These are phyloP conservation scores for Linnemannia hyalina DNA, from an alignment of 192 early-diverging fungal genomes.

Conservation along the genomic window DNA sequence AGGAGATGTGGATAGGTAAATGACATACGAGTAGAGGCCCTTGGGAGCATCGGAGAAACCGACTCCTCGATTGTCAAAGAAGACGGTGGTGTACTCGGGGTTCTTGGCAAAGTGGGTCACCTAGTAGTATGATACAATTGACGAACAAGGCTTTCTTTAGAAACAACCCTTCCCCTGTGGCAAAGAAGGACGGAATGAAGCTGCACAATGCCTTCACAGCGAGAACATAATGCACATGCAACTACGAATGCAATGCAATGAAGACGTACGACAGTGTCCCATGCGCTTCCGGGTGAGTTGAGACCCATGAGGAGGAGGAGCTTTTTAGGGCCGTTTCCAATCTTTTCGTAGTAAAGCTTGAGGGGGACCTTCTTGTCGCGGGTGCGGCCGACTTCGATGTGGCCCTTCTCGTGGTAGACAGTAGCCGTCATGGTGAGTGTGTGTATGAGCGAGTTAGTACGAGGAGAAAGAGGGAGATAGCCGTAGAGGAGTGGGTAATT, in stretches of 20 bases:
- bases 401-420: slow-evolving; percentile 47
- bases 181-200: not conserved
- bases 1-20: too few relatives aligned
- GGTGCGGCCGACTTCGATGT: slow-evolving; percentile 54
- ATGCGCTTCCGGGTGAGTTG: slow-evolving; percentile 34
- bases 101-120: slow-evolving; percentile 74
- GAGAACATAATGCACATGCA: too few relatives aligned
- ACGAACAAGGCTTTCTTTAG: not conserved
- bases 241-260: not conserved
- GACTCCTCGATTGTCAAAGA: slow-evolving; percentile 90
- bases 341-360: slow-evolving; percentile 84
- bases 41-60: slow-evolving; percentile 73
- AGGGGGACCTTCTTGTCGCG: slow-evolving; percentile 56
- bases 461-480: not conserved
- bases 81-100: slow-evolving; percentile 76
- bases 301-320: slow-evolving; percentile 83
- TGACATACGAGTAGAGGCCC: slow-evolving; percentile 65
- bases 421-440: slow-evolving; percentile 5
- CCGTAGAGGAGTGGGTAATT: not conserved
- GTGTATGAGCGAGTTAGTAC: not conserved
- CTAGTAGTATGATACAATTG: slow-evolving; percentile 48
- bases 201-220: too few relatives aligned
- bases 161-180: not conserved
- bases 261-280: slow-evolving; percentile 41
- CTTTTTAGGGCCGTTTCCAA: slow-evolving; percentile 77